These are phyloP conservation scores for Ceratocystis ficicola DNA, from an alignment of 2,329 filamentous ascomycete species.

Conservation along the genomic window DNA sequence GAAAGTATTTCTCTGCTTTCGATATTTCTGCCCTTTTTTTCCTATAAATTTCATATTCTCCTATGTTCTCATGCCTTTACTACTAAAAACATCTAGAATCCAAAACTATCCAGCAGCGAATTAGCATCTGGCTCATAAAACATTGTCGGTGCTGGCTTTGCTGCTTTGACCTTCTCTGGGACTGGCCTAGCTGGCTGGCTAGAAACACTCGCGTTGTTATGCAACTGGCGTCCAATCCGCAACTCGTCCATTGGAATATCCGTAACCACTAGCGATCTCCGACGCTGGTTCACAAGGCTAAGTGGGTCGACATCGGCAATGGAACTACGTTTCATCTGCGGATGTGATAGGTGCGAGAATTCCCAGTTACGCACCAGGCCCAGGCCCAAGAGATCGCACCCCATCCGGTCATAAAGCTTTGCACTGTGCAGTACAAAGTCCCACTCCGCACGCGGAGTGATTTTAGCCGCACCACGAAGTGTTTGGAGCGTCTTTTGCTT, in stretches of 20 bases:
- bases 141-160: conserved; percentile 55
- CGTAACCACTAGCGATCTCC: conserved; percentile 68
- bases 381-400: conserved; percentile 78
- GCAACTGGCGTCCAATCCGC: conserved; percentile 26
- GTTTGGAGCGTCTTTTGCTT: conserved; percentile 72
- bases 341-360: conserved; percentile 46
- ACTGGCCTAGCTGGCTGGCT: neutral
- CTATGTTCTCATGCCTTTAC: neutral
- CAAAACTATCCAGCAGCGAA: conserved; percentile 84
- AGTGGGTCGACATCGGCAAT: conserved; percentile 43
- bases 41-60: neutral
- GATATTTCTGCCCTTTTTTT: neutral
- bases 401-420: conserved; percentile 76
- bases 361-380: conserved; percentile 77
- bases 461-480: conserved; percentile 68
- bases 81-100: conserved; percentile 45
- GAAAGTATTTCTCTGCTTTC: neutral
- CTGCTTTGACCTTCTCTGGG: conserved; percentile 29
- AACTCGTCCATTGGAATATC: conserved; percentile 46
- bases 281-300: conserved; percentile 50
- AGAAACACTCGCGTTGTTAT: conserved; percentile 28
- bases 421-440: conserved; percentile 80
- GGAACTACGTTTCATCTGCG: conserved; percentile 34
- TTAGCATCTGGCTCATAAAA: conserved; percentile 90
- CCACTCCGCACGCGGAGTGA: conserved; percentile 71